Evolutionary conservation across 169 alveolate species (phyloP).

Genomic region (Amoebophrya sp.): DNA sequence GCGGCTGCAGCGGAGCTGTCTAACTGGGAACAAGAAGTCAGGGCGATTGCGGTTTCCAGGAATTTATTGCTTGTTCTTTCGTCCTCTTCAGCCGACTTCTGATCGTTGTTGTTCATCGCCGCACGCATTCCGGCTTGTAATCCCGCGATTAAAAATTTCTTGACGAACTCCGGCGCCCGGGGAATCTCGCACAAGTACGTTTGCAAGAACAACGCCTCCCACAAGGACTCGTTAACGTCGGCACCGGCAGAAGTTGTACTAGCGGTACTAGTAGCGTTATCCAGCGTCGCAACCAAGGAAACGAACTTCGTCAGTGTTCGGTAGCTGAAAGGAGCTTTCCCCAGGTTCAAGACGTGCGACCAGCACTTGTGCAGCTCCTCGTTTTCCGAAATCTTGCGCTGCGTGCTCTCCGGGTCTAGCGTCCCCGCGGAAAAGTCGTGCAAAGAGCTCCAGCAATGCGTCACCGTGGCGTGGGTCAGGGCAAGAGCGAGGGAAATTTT

Average conservation of each 20-base stretch:
- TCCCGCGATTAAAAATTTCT: no score
- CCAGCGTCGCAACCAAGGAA: no score
- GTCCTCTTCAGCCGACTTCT: no score
- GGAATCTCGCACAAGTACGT: background rate
- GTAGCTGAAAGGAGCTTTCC: background rate
- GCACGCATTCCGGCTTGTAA: no score
- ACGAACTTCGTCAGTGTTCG: background rate
- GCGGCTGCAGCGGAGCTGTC: no score
- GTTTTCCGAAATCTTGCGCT: background rate
- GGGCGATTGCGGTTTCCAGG: no score
- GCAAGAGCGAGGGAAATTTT: no score
- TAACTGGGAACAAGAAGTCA: no score
- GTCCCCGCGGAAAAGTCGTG: background rate
- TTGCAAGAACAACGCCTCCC: background rate
- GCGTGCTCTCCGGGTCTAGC: background rate
- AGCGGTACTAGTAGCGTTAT: no score
- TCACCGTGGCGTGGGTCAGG: background rate
- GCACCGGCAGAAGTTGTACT: no score
- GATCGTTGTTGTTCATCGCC: no score
- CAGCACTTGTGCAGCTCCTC: background rate
- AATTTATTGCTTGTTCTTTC: no score
- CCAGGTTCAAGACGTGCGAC: background rate
- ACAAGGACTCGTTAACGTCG: background rate
- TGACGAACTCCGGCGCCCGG: background rate
- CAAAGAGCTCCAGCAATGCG: background rate